These are phyloP conservation scores for Solidago caesia DNA, from an alignment of 129 eudicot genomes.

Conservation along the genomic window DNA sequence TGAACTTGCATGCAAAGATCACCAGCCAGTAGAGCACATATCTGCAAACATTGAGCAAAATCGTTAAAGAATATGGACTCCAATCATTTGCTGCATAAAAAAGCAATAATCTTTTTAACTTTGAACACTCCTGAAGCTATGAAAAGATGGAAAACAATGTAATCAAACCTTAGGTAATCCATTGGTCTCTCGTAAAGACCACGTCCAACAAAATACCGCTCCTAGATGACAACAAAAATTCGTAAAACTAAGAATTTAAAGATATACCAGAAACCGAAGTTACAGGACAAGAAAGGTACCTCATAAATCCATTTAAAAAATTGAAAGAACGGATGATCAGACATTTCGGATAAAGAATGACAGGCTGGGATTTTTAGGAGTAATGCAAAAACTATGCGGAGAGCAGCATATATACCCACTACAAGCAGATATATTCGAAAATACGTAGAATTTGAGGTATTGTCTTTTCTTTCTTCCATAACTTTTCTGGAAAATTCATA, in stretches of 20 bases:
- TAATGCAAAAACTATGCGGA: conserved; percentile 66
- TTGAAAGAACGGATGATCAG: conserved; percentile 88
- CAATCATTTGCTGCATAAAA: conserved; percentile 2
- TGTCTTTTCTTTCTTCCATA: conserved; percentile 59
- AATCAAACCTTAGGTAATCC: conserved; percentile 80
- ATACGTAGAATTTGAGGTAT: conserved; percentile 50
- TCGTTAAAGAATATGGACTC: background rate
- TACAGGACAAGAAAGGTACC: conserved; percentile 42
- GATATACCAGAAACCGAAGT: conserved; percentile 14
- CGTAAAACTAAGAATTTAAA: conserved; percentile 18
- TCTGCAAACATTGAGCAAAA: conserved; percentile 48
- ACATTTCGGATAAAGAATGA: conserved; percentile 72
- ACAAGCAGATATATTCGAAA: conserved; percentile 79
- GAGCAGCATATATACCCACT: conserved; percentile 84
- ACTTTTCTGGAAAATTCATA: conserved; percentile 55
- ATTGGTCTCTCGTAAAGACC: conserved; percentile 87
- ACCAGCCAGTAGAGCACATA: conserved; percentile 90
- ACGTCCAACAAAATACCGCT: conserved; percentile 96
- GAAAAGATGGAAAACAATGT: background rate
- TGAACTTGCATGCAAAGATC: conserved; percentile 85
- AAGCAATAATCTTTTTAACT: conserved; percentile 4
- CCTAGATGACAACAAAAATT: conserved; percentile 74
- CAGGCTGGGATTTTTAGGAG: conserved; percentile 78
- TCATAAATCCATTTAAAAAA: conserved; percentile 97
- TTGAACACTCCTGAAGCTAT: background rate